phyloP scores from a whole-genome alignment of 257 asterid genomes.

The Solanum etuberosum region DNA sequence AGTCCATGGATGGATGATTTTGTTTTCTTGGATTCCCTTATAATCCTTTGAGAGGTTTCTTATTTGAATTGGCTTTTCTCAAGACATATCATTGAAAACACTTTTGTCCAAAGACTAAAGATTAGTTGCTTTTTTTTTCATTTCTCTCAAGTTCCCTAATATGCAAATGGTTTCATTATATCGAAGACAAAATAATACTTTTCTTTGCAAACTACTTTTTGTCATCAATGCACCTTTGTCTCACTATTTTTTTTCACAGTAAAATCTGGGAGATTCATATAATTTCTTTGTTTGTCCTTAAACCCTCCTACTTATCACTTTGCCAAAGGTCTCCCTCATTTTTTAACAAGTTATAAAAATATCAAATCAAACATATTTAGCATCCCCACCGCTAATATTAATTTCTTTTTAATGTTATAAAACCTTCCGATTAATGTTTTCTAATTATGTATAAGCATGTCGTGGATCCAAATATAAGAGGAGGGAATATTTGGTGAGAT shows the following conservation, averaged over 20 bases:
- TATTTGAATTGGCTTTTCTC: background rate
- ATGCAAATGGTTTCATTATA: background rate
- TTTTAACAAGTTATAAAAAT: too few relatives aligned
- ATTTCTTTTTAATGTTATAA: too few relatives aligned
- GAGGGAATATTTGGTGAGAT: too few relatives aligned
- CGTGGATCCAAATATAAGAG: too few relatives aligned
- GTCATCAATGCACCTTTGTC: background rate
- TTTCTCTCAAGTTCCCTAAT: background rate
- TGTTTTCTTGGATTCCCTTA: conserved; percentile 22
- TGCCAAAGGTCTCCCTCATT: too few relatives aligned
- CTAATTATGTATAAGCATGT: too few relatives aligned
- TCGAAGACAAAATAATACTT: background rate
- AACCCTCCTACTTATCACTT: too few relatives aligned
- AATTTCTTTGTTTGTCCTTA: too few relatives aligned
- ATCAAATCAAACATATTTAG: too few relatives aligned
- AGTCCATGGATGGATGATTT: background rate
- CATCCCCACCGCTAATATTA: too few relatives aligned
- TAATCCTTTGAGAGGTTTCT: background rate
- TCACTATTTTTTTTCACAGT: background rate
- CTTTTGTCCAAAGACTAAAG: background rate
- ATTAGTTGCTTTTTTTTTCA: background rate
- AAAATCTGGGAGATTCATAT: too few relatives aligned
- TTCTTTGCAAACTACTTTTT: background rate
- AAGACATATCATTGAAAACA: background rate
- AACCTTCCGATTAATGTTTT: too few relatives aligned